phyloP scores from a whole-genome alignment of 2,329 filamentous ascomycete species.

The Macrophomina tecta region DNA sequence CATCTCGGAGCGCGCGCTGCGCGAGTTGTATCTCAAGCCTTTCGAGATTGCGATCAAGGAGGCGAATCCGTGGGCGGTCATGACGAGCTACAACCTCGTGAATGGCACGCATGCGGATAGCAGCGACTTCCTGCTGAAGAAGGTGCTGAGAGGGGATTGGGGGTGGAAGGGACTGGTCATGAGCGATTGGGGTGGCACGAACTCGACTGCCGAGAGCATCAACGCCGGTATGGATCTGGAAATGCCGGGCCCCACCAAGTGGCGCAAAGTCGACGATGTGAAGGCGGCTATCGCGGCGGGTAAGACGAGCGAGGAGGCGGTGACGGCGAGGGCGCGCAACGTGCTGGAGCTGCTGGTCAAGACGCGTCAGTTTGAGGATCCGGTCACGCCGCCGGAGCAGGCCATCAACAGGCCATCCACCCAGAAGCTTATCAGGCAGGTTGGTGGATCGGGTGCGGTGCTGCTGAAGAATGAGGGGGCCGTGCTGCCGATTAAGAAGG shows the following conservation, averaged over 20 bases:
- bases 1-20: slow-evolving; percentile 67
- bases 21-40: slow-evolving; percentile 74
- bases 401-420: slow-evolving; percentile 62
- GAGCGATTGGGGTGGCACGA: slow-evolving; percentile 50
- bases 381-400: slow-evolving; percentile 61
- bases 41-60: slow-evolving; percentile 76
- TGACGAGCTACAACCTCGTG: slow-evolving; percentile 72
- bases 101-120: slow-evolving; percentile 61
- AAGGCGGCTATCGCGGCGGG: slow-evolving; percentile 42
- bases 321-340: slow-evolving; percentile 55
- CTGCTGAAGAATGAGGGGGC: slow-evolving; percentile 67
- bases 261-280: slow-evolving; percentile 45
- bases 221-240: slow-evolving; percentile 48
- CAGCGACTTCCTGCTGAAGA: slow-evolving; percentile 49
- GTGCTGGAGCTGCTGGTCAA: slow-evolving; percentile 67
- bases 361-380: slow-evolving; percentile 64
- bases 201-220: slow-evolving; percentile 46
- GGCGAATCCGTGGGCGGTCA: slow-evolving; percentile 70
- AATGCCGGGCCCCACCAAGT: slow-evolving; percentile 50
- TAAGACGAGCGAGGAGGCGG: slow-evolving; percentile 55
- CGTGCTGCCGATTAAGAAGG: slow-evolving; percentile 64
- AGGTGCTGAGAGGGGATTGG: slow-evolving; percentile 50
- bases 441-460: slow-evolving; percentile 67
- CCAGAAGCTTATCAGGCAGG: slow-evolving; percentile 64
- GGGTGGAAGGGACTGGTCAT: slow-evolving; percentile 49